Conservation (phyloP, 164 flowering plant genomes). For the Berberis vulgaris region DNA sequence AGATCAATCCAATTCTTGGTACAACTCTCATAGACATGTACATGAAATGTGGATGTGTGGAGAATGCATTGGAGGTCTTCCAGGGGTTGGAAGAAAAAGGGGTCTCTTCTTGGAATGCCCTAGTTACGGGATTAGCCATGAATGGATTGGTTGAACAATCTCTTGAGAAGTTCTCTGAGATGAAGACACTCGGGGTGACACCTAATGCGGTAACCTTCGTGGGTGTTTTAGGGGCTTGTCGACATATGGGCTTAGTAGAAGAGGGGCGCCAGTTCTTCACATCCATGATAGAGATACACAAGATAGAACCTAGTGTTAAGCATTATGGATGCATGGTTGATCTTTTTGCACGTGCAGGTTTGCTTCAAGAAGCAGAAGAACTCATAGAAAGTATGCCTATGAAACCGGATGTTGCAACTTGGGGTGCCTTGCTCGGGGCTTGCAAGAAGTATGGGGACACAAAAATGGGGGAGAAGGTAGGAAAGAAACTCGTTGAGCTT, state of each 20-base stretch:
- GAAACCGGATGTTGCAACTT: constrained; percentile 35
- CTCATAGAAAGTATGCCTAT: constrained; percentile 35
- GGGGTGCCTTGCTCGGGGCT: constrained; percentile 50
- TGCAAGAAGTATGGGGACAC: constrained; percentile 26
- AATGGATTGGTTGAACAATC: constrained; percentile 28
- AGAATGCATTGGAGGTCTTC: constrained; percentile 31
- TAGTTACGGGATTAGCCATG: constrained; percentile 34
- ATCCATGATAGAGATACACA: constrained; percentile 23
- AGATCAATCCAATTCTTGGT: constrained; percentile 27
- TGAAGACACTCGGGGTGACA: constrained; percentile 18
- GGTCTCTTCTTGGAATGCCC: constrained; percentile 41
- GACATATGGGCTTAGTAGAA: constrained; percentile 36
- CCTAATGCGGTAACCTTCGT: constrained; percentile 42
- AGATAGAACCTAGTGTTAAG: constrained; percentile 32
- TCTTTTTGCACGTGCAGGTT: constrained; percentile 38
- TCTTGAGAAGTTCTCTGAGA: constrained; percentile 25
- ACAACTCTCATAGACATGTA: constrained; percentile 47
- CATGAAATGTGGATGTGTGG: constrained; percentile 37
- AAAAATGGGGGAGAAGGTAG: constrained; percentile 34
- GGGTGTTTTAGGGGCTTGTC: constrained; percentile 39
- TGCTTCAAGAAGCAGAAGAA: constrained; percentile 34
- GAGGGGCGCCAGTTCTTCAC: constrained; percentile 31
- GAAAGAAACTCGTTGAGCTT: constrained; percentile 28
- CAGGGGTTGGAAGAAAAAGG: constrained; percentile 27
- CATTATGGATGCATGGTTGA: constrained; percentile 55